Evolutionary conservation across 805 yeast genomes (phyloP), one percentile per base, ranked within the genome.

Genomic region (Nakazawaea populi): DNA sequence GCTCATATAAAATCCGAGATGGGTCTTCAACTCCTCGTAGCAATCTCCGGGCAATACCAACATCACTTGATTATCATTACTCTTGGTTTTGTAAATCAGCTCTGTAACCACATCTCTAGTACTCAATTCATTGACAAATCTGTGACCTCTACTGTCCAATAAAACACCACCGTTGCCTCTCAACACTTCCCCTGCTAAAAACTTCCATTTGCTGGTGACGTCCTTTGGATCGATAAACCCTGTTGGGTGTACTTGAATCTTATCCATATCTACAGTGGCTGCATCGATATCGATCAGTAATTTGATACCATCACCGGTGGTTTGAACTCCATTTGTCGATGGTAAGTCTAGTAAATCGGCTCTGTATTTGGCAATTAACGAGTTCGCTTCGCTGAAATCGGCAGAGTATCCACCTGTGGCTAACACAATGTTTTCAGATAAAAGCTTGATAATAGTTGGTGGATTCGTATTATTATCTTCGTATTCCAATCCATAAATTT

Each of bases 341-440:
- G 87, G 83, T 29, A 76, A 59, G 6, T 65, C 54, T 0, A 67
- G 51, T 39, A 76, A 59, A 40, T 77, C 76, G 6, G 83, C 82
- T 35, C 80, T 70, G 54, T 69, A 74, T 52, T 71, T 63, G 27
- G 63, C 56, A 24, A 81, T 55, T 28, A 70, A 51, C 5, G 64
- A 60, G 58, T 71, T 54, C 42, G 69, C 68, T 1, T 74, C 64
- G 50, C 61, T 64, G 14, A 63, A 59, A 57, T 71, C 75, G 3
- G 72, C 75, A 3, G 80, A 74, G 58, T 69, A 80, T 4, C 87
- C 87, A 44, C 87, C 87, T 5, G 85, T 79, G 32, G 84, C 81
- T 43, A 81, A 64, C 1, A 81, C 71, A 0, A 81, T 71, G 38
- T 65, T 56, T 9, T 57, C 44, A 0, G 76, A 63, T 7, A 56